A percentile compares a stretch with the other conserved stretches of the same genome.
These are phyloP conservation scores for Arabidopsis arenosa DNA, from an alignment of 345 rosid species.

Conservation along the genomic window DNA sequence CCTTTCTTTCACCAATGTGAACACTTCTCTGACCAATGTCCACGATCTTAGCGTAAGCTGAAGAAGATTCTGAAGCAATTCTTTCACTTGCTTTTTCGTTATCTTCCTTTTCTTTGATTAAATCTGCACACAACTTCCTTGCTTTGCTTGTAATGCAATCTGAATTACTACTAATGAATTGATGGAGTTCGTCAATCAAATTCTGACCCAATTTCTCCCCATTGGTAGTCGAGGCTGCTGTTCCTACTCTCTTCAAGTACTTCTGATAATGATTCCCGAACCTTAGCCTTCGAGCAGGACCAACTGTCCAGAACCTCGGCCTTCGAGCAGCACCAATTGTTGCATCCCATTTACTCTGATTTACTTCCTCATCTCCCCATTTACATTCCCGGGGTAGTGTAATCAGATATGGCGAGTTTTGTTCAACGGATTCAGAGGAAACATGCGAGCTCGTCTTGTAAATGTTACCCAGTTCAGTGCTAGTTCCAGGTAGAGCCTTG, in stretches of 20 bases:
- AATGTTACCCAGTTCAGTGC: background rate
- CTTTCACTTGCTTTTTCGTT: constrained; percentile 14
- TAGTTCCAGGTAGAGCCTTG: constrained; percentile 10
- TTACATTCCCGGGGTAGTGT: constrained; percentile 46
- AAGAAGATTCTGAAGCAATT: constrained; percentile 29
- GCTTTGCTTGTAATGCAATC: background rate
- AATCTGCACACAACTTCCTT: constrained; percentile 64
- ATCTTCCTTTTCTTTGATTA: constrained; percentile 61
- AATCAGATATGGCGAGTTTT: constrained; percentile 31
- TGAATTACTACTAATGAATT: background rate
- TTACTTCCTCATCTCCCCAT: constrained; percentile 24
- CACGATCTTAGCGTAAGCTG: constrained; percentile 19
- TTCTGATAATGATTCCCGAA: constrained; percentile 24
- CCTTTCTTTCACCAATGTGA: background rate
- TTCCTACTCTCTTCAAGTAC: background rate
- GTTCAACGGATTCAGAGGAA: constrained; percentile 19
- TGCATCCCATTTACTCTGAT: constrained; percentile 14
- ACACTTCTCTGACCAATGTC: background rate
- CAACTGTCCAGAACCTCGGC: constrained; percentile 34
- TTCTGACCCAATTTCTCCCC: background rate
- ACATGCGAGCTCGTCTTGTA: background rate
- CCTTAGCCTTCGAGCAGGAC: constrained; percentile 41
- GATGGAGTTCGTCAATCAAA: background rate
- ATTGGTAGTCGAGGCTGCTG: constrained; percentile 19
- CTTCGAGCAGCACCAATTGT: constrained; percentile 33